Conservation (phyloP, 2,329 filamentous ascomycete genomes). For the Fusarium sp. region DNA sequence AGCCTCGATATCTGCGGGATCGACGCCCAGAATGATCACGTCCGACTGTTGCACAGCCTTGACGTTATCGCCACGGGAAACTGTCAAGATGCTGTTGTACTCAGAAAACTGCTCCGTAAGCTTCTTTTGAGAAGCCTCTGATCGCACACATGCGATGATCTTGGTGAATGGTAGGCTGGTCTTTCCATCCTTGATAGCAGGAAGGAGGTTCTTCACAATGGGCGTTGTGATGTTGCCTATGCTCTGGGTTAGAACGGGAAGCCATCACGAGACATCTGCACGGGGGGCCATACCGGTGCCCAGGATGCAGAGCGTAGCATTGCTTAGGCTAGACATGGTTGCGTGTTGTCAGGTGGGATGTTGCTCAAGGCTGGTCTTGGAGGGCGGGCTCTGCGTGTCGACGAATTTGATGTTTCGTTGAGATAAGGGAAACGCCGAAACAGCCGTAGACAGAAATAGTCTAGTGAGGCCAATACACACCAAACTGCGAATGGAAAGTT, state of each 20-base stretch:
- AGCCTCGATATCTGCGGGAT: conserved; percentile 60
- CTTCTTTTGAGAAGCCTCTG: conserved; percentile 42
- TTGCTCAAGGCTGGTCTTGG: background rate
- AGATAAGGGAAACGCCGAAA: conserved; percentile 1
- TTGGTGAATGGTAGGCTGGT: conserved; percentile 42
- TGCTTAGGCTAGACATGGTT: conserved; percentile 35
- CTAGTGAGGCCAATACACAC: conserved; percentile 16
- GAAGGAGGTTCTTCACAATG: conserved; percentile 47
- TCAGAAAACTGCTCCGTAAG: conserved; percentile 42
- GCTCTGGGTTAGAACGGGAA: background rate
- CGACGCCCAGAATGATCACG: conserved; percentile 63
- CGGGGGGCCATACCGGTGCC: conserved; percentile 36
- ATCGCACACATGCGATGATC: conserved; percentile 52
- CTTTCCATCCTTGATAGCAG: conserved; percentile 15
- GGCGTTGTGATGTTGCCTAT: conserved; percentile 53
- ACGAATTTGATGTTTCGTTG: background rate
- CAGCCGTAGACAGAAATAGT: background rate
- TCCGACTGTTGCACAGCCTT: conserved; percentile 55
- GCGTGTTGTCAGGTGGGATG: background rate
- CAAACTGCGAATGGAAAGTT: conserved; percentile 32
- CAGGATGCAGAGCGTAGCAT: conserved; percentile 46
- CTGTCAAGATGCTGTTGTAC: conserved; percentile 28
- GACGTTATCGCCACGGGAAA: conserved; percentile 54
- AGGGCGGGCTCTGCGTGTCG: background rate
- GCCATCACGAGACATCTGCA: background rate